Base-by-base conservation (phyloP, 1,284 basidiomycete species). In the Ceratobasidium sp. region DNA sequence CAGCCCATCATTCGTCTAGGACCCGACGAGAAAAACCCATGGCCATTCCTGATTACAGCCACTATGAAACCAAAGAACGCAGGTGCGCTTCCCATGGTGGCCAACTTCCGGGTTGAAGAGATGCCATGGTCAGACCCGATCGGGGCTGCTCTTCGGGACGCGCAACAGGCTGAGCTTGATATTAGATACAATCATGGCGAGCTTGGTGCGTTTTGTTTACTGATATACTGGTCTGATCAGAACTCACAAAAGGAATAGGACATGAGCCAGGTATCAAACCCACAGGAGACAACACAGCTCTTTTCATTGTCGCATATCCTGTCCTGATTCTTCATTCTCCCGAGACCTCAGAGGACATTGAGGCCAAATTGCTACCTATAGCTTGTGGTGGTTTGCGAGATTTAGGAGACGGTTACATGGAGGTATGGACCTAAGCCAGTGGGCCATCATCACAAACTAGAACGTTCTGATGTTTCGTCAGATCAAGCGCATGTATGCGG, bases 401-500 rank as follows among this genome's bases (percentile, higher is more conserved):
- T 28, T 55, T 70, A 32, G 67, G 53, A 1, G 67, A 70, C 8
- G 67, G 55, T 10, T 70, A 70, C n/a, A 70, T 70, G 53, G 67
- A 70, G 67, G 67, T 70, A 58, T 32, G 4, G 8, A 5, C 12
- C 14, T 5, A 61, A 32, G 30, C n/a, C 28, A 46, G 53, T 32
- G 21, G 26, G 50, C 23, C 50, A 53, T 34, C 30, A 32, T 16
- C 16, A 57, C 3, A 18, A 57, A n/a, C n/a, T n/a, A n/a, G 28
- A 26, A 48, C 1, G 18, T 59, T 58, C 64, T 36, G 34, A 67
- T 32, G 61, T 14, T 48, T 23, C 21, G 32, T 36, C n/a, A 57
- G 52, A 46, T 70, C 32, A 70, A 70, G 48, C 67, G 67, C 28
- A 70, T 70, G 67, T 70, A 70, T 59, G 67, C 67, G 41, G 26